Evolutionary conservation across 441 rosid genomes (phyloP).

Genomic region (Euphorbia celastroides): DNA sequence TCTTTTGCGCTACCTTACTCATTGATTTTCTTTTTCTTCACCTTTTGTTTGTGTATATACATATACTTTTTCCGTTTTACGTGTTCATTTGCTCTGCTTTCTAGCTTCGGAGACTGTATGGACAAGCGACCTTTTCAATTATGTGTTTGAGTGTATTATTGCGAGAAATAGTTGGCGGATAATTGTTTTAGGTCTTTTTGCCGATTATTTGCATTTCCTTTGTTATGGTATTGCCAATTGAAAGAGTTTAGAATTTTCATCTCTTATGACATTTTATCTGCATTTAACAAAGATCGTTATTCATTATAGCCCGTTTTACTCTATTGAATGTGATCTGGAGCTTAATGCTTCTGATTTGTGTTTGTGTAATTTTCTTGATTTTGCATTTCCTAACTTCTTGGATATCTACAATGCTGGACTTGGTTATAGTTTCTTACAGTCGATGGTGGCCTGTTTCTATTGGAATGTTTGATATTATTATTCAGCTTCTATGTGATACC

Average conservation of each 20-base stretch:
- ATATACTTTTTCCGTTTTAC: slow-evolving; percentile 2
- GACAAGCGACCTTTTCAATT: too few relatives aligned
- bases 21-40: slow-evolving; percentile 1
- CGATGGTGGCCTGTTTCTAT: slow-evolving; percentile 8
- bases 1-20: slow-evolving; percentile 7
- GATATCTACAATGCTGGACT: slow-evolving; percentile 10
- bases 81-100: not conserved
- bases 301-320: not conserved
- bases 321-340: slow-evolving; percentile 6
- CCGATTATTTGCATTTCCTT: not conserved
- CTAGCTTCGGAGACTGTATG: slow-evolving; percentile 7
- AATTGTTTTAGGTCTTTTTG: not conserved
- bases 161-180: not conserved
- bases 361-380: not conserved
- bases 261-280: not conserved
- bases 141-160: not conserved
- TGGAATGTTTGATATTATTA: slow-evolving; percentile 4
- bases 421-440: not conserved
- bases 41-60: too few relatives aligned
- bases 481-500: not conserved
- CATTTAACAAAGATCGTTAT: not conserved
- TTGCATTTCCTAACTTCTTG: not conserved
- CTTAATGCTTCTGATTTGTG: not conserved
- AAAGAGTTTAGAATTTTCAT: not conserved
- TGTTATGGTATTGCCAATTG: slow-evolving; percentile 1